phyloP scores from a whole-genome alignment of 2,329 filamentous ascomycete species.

The Colletotrichum musae region DNA sequence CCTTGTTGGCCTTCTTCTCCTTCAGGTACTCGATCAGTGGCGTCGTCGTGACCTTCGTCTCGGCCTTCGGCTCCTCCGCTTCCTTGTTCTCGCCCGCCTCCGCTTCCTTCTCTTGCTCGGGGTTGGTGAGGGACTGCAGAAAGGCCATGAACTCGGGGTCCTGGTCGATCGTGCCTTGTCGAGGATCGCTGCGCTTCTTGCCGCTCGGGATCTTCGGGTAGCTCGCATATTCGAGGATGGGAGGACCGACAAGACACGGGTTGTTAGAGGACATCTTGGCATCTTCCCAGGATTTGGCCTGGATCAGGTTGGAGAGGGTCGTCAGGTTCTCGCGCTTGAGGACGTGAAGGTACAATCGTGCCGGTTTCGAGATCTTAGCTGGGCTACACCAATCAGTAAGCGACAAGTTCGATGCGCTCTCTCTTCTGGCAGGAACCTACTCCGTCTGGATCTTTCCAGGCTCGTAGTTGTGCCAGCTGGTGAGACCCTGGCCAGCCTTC shows the following conservation, averaged over 20 bases:
- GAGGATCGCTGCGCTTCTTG: slow-evolving; percentile 83
- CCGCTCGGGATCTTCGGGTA: slow-evolving; percentile 86
- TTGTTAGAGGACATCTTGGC: slow-evolving; percentile 82
- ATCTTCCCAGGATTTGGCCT: slow-evolving; percentile 81
- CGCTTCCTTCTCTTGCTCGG: slow-evolving; percentile 63
- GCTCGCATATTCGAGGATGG: slow-evolving; percentile 84
- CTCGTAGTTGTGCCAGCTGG: slow-evolving; percentile 84
- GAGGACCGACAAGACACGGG: slow-evolving; percentile 81
- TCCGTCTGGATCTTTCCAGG: slow-evolving; percentile 84
- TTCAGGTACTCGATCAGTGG: slow-evolving; percentile 91
- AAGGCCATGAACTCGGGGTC: slow-evolving; percentile 97
- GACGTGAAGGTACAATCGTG: slow-evolving; percentile 87
- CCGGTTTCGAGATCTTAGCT: slow-evolving; percentile 87
- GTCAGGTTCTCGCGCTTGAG: slow-evolving; percentile 78
- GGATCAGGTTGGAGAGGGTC: slow-evolving; percentile 78
- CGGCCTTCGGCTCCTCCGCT: slow-evolving; percentile 65
- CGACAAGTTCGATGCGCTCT: slow-evolving; percentile 9
- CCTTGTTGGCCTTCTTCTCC: slow-evolving; percentile 89
- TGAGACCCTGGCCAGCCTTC: slow-evolving; percentile 83
- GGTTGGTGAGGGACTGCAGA: slow-evolving; percentile 87
- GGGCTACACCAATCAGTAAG: slow-evolving; percentile 63
- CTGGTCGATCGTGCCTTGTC: slow-evolving; percentile 96
- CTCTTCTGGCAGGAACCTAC: slow-evolving; percentile 64
- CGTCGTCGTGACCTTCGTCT: slow-evolving; percentile 80
- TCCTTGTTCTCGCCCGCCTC: slow-evolving; percentile 60